phyloP scores from a whole-genome alignment of 768 basidiomycete species.

The Amanita exitialis region DNA sequence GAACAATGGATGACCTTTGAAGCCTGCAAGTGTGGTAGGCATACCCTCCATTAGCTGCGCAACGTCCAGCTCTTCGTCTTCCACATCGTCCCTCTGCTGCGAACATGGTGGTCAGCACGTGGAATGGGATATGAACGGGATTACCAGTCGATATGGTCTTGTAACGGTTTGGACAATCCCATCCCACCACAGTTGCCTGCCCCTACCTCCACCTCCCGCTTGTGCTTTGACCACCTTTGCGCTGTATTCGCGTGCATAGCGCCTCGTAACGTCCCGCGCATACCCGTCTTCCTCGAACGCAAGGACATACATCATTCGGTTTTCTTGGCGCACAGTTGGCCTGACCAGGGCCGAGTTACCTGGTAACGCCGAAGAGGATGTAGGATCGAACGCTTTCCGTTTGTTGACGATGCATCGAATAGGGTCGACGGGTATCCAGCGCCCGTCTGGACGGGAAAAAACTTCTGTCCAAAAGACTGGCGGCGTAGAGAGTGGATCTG shows the following conservation, averaged over 20 bases:
- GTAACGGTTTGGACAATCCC: conserved; percentile 49
- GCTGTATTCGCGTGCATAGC: conserved; percentile 77
- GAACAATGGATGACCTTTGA: conserved; percentile 93
- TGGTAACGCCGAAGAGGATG: conserved; percentile 17
- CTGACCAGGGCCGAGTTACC: conserved; percentile 2
- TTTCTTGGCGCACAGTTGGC: conserved; percentile 31
- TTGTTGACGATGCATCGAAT: conserved; percentile 74
- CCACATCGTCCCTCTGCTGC: conserved; percentile 86
- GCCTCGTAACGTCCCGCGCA: conserved; percentile 82
- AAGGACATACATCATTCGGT: conserved; percentile 88
- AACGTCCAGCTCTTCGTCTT: conserved; percentile 79
- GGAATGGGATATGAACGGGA: conserved; percentile 14
- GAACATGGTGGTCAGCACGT: conserved; percentile 8
- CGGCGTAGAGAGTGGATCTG: conserved; percentile 54
- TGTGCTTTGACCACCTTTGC: conserved; percentile 78
- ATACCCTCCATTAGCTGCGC: conserved; percentile 82
- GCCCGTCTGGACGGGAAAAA: conserved; percentile 82
- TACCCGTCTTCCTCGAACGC: conserved; percentile 93
- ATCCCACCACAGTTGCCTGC: conserved; percentile 82
- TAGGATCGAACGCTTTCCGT: conserved; percentile 71
- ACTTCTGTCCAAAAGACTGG: conserved; percentile 98
- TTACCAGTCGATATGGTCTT: conserved; percentile 76
- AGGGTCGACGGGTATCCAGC: conserved; percentile 92
- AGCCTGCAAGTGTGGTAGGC: conserved; percentile 83
- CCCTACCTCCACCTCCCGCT: conserved; percentile 37